A percentile compares a stretch with the other conserved stretches of the same genome.
phyloP scores from a whole-genome alignment of 768 basidiomycete species.

The Porpolomopsis calyptriformis region DNA sequence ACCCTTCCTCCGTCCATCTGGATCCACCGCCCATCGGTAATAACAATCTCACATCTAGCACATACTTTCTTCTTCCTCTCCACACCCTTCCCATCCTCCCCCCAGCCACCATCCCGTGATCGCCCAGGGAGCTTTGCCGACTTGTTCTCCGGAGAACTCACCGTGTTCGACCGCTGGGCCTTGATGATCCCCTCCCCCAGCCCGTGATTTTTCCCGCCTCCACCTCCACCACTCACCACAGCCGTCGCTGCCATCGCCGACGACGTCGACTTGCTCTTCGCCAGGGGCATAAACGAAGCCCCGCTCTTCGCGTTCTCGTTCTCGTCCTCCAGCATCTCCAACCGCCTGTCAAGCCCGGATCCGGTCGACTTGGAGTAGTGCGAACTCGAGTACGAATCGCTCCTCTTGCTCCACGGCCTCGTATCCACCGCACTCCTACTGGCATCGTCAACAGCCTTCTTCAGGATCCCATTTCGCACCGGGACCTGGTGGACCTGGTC shows the following conservation, averaged over 20 bases:
- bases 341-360: too few species aligned
- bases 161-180: constrained; percentile 17
- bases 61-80: constrained; percentile 40
- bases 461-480: too few species aligned
- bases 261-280: constrained; percentile 26
- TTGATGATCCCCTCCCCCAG: constrained; percentile 1
- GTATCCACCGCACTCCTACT: too few species aligned
- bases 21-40: constrained; percentile 79
- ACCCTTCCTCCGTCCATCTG: constrained; percentile 64
- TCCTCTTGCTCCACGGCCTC: too few species aligned
- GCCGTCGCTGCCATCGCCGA: too few species aligned
- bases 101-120: background rate
- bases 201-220: constrained; percentile 11
- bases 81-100: constrained; percentile 19
- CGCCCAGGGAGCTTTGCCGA: constrained; percentile 47
- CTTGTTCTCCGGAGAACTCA: constrained; percentile 31
- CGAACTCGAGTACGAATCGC: too few species aligned
- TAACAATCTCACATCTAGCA: constrained; percentile 52
- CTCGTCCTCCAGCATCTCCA: constrained; percentile 41
- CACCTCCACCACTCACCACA: constrained; percentile 8
- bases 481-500: too few species aligned
- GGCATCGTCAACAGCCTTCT: too few species aligned
- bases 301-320: background rate
- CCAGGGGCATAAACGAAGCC: constrained; percentile 10
- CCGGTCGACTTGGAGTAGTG: too few species aligned